Percentiles rank a stretch among this genome's conserved stretches.
phyloP scores from a whole-genome alignment of 495 filamentous ascomycete species.

The Articulospora tetracladia region DNA sequence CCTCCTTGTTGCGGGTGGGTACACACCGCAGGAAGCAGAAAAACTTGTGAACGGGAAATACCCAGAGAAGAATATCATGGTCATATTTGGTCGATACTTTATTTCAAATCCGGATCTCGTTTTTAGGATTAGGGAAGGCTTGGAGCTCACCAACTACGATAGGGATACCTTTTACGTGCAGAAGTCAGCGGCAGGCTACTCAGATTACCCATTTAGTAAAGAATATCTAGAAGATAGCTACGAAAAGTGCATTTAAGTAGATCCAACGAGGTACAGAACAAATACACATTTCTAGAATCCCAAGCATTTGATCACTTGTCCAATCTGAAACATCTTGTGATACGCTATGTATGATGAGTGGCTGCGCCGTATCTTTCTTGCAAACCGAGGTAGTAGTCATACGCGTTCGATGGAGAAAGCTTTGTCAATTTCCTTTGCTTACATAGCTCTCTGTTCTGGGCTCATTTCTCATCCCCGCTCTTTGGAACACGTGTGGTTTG shows the following conservation, averaged over 20 bases:
- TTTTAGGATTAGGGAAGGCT: slow-evolving; percentile 52
- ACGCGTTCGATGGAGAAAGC: too few species aligned
- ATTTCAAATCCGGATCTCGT: slow-evolving; percentile 69
- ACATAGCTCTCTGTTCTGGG: too few species aligned
- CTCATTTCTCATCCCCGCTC: too few species aligned
- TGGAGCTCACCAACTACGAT: slow-evolving; percentile 51
- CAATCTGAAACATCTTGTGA: too few species aligned
- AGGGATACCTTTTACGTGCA: slow-evolving; percentile 52
- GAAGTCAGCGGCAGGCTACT: slow-evolving; percentile 52
- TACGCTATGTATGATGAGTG: too few species aligned
- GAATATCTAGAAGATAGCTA: neutral
- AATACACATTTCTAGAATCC: too few species aligned
- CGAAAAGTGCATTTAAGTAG: neutral
- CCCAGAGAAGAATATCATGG: slow-evolving; percentile 43
- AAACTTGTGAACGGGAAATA: slow-evolving; percentile 50
- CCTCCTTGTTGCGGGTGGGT: slow-evolving; percentile 59
- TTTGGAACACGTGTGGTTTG: too few species aligned
- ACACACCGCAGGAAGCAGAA: slow-evolving; percentile 39
- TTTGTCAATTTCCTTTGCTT: too few species aligned
- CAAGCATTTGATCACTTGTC: too few species aligned
- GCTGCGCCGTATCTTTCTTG: too few species aligned
- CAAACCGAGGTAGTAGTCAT: too few species aligned
- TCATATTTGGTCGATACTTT: slow-evolving; percentile 60
- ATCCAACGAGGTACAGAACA: neutral
- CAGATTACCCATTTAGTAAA: slow-evolving; percentile 56